Evolutionary conservation across 2,329 filamentous ascomycete species (phyloP).

Genomic region (Berkeleyomyces basicola): DNA sequence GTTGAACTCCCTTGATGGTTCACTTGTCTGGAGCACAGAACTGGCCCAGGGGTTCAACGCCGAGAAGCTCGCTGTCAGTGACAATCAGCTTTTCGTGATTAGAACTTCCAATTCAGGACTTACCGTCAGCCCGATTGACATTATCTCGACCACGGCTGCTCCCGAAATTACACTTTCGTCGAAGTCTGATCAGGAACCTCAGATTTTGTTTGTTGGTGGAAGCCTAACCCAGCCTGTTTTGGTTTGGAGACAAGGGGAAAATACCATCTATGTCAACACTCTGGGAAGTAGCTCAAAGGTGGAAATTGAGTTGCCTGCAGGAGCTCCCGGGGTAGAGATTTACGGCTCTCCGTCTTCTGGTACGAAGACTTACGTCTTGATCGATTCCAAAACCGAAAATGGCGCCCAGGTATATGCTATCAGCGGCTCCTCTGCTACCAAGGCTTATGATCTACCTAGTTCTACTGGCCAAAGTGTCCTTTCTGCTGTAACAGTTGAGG

Average conservation of each 20-base stretch:
- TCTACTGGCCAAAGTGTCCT: constrained; percentile 57
- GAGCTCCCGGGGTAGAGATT: constrained; percentile 39
- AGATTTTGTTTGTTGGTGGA: constrained; percentile 53
- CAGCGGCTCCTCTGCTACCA: constrained; percentile 20
- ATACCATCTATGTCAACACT: constrained; percentile 52
- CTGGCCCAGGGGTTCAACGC: constrained; percentile 27
- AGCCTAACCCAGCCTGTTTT: constrained; percentile 61
- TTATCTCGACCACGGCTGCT: constrained; percentile 51
- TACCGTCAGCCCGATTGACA: constrained; percentile 58
- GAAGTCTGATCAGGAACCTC: constrained; percentile 51
- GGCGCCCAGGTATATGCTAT: constrained; percentile 59
- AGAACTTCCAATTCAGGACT: not conserved
- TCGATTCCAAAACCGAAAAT: constrained; percentile 61
- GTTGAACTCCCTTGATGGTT: constrained; percentile 55
- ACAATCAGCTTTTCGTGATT: constrained; percentile 2
- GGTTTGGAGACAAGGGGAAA: constrained; percentile 50
- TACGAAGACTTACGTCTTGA: constrained; percentile 65
- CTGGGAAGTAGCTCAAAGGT: constrained; percentile 43
- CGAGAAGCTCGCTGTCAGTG: not conserved
- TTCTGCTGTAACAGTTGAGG: constrained; percentile 57
- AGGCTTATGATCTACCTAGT: constrained; percentile 64
- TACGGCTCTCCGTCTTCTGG: constrained; percentile 59
- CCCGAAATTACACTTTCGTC: constrained; percentile 57
- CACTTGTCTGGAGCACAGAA: constrained; percentile 48
- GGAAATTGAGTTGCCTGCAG: constrained; percentile 33